Conservation (phyloP, 1,284 basidiomycete species). For the Exobasidium rhododendri region DNA sequence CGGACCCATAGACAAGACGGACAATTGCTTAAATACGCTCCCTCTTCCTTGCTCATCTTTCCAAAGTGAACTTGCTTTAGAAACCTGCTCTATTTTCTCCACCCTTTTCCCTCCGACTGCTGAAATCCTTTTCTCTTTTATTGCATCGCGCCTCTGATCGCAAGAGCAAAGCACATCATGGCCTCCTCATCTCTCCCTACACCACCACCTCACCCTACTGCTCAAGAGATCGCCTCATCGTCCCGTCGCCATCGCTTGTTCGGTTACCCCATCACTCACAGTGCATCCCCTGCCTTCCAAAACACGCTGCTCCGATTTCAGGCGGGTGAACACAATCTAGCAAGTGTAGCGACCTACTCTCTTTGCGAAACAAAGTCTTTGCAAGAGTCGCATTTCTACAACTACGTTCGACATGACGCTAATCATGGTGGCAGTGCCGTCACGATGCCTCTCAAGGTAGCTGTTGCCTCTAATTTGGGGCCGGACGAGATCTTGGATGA, state of each 20-base stretch:
- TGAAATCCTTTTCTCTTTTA: background rate
- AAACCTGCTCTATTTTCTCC: background rate
- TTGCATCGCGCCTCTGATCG: background rate
- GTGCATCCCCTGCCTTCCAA: slow-evolving; percentile 35
- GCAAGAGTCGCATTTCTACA: slow-evolving; percentile 27
- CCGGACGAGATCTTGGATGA: slow-evolving; percentile 27
- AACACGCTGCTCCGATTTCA: slow-evolving; percentile 28
- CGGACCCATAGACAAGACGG: too few species aligned
- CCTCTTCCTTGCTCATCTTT: too few species aligned
- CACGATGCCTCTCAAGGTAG: slow-evolving; percentile 40
- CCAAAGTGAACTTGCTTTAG: too few species aligned
- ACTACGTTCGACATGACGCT: slow-evolving; percentile 26
- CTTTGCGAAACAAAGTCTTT: slow-evolving; percentile 33
- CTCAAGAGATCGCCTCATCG: slow-evolving; percentile 22
- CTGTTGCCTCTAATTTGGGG: slow-evolving; percentile 26
- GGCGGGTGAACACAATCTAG: slow-evolving; percentile 5
- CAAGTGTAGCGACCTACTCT: slow-evolving; percentile 25
- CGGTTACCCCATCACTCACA: slow-evolving; percentile 39
- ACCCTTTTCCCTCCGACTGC: background rate
- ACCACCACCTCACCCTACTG: slow-evolving; percentile 29
- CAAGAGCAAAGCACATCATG: too few species aligned
- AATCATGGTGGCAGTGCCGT: slow-evolving; percentile 31
- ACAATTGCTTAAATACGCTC: too few species aligned
- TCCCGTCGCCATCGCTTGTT: slow-evolving; percentile 33
- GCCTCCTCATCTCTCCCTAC: background rate